phyloP scores from a whole-genome alignment of 2,329 filamentous ascomycete species.

The Aspergillus texensis region DNA sequence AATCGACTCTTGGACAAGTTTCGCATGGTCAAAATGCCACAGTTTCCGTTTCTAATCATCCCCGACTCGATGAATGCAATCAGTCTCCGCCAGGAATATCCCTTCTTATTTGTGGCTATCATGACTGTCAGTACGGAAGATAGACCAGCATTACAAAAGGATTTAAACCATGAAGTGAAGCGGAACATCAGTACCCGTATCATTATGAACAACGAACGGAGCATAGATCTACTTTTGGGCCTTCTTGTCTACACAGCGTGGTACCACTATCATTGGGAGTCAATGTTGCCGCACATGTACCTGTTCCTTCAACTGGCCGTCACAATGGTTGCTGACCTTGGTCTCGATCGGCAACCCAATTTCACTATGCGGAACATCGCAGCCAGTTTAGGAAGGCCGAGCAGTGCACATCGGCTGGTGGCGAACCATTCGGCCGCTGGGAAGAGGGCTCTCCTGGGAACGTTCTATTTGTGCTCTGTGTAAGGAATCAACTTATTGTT shows the following conservation, averaged over 20 bases:
- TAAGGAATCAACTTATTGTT: background rate
- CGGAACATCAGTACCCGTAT: background rate
- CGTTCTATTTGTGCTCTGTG: conserved; percentile 13
- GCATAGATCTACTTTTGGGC: background rate
- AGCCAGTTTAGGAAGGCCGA: background rate
- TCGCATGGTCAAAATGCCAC: conserved; percentile 12
- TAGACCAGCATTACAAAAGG: background rate
- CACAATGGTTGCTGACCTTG: conserved; percentile 11
- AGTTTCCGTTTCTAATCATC: conserved; percentile 11
- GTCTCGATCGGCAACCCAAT: conserved; percentile 1
- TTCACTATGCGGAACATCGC: conserved; percentile 7
- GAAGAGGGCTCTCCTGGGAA: conserved; percentile 14
- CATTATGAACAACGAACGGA: background rate
- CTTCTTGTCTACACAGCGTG: conserved; percentile 17
- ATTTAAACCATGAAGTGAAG: background rate
- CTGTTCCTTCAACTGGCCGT: conserved; percentile 10
- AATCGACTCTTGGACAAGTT: conserved; percentile 11
- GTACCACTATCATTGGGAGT: conserved; percentile 17
- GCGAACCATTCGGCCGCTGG: background rate
- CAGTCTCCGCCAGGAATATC: background rate
- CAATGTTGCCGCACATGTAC: conserved; percentile 5
- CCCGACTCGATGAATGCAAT: background rate
- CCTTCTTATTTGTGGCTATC: background rate
- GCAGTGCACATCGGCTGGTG: background rate
- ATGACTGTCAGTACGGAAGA: background rate